Evolutionary conservation across 2,329 filamentous ascomycete species (phyloP), one percentile per base, ranked within the genome.

Genomic region (Mycosphaerella sp.): DNA sequence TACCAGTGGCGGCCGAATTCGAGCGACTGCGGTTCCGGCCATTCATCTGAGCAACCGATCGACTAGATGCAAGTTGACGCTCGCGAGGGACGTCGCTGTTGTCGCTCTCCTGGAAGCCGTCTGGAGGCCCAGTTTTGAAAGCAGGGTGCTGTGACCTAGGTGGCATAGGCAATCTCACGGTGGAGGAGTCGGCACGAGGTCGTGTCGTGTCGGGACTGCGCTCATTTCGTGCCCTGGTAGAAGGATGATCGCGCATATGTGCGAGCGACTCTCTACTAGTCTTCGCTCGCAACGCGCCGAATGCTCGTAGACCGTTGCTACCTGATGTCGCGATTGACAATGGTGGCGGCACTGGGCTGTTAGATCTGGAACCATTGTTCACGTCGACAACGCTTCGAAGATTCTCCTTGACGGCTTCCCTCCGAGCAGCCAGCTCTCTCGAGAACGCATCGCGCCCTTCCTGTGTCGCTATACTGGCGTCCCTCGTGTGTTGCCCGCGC

Each of bases 371-470:
- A 26, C 48, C 9, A 8, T 72, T 75, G 45, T 88, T 83, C 2
- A 78, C 78, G 62, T 87, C 84, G 0, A 81, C 82, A 59, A 84
- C 85, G 55, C 54, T 58, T 6, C 82, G 86, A 43, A 91, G 73
- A 60, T 82, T 85, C 68, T 91, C 86, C 48, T 87, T 83, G 6
- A 91, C 85, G 1, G 84, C 80, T 31, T 81, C 80, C 51, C 86
- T 82, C 12, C 86, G 81, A 59, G 84, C 80, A 2, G 85, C 86
- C 39, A 91, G 77, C 63, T 89, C 85, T 49, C 78, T 82, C 14
- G 85, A 83, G 65, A 91, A 90, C 29, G 88, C 86, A 49, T 88
- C 82, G 4, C 79, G 77, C 49, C 84, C 82, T 29, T 76, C 73
- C 44, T 78, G 73, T 10, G 75, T 78, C 42, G 76, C 77, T 5